Percentiles rank a stretch among this genome's conserved stretches.
phyloP scores from a whole-genome alignment of 106 monocot species.

The Dioscorea zingiberensis region DNA sequence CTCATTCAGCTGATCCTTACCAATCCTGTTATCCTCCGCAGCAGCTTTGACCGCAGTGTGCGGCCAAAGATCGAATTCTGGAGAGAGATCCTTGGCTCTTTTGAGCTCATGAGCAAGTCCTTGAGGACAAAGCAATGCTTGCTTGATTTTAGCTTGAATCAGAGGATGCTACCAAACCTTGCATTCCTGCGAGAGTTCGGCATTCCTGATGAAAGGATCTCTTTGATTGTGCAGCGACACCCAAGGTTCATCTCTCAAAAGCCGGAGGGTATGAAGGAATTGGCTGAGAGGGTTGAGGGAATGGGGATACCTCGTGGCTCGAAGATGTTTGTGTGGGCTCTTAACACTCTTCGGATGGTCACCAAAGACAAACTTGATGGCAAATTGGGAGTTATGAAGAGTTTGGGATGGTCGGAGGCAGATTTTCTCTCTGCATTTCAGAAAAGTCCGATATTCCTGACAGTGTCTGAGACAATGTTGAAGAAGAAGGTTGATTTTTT shows the following conservation, averaged over 20 bases:
- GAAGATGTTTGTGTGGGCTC: background rate
- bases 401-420: slow-evolving; percentile 18
- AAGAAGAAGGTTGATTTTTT: slow-evolving; percentile 15
- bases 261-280: background rate
- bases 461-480: background rate
- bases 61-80: slow-evolving; percentile 3
- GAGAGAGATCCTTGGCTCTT: background rate
- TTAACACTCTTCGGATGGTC: background rate
- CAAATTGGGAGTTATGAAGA: slow-evolving; percentile 7
- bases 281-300: background rate
- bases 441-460: background rate
- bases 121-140: background rate
- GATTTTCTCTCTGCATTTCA: slow-evolving; percentile 6
- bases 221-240: background rate
- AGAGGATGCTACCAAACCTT: slow-evolving; percentile 3
- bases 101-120: background rate
- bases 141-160: background rate
- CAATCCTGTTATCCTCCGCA: background rate
- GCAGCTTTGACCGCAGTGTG: background rate
- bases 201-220: background rate
- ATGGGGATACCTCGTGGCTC: slow-evolving; percentile 1
- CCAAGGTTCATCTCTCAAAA: background rate
- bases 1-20: slow-evolving; percentile 6
- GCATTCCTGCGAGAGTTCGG: slow-evolving; percentile 2
- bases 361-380: background rate